A percentile compares a stretch with the other conserved stretches of the same genome.
These are phyloP conservation scores for Flaveria brownii DNA, from an alignment of 129 eudicot genomes.

Conservation along the genomic window DNA sequence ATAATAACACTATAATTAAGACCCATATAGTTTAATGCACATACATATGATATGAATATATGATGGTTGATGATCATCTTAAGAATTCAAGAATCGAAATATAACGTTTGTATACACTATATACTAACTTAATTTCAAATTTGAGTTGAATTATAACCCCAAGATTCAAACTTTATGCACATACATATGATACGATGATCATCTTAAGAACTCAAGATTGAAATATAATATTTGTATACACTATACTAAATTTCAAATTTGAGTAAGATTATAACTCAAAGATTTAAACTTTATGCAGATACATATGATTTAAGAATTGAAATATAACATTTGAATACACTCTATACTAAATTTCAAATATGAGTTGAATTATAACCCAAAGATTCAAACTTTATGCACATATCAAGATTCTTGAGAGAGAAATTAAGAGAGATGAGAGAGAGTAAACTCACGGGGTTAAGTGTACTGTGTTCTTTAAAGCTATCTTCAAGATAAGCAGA, in stretches of 20 bases:
- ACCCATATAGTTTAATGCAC: too few species aligned
- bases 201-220: neutral
- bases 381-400: slow-evolving; percentile 13
- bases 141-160: slow-evolving; percentile 19
- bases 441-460: slow-evolving; percentile 62
- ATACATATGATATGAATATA: too few species aligned
- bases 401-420: slow-evolving; percentile 23
- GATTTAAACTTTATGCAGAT: slow-evolving; percentile 8
- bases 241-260: neutral
- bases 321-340: neutral
- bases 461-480: slow-evolving; percentile 80
- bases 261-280: slow-evolving; percentile 23
- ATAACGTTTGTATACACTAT: neutral
- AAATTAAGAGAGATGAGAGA: neutral
- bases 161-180: slow-evolving; percentile 18
- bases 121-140: neutral
- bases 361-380: slow-evolving; percentile 23
- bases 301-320: neutral
- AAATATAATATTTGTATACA: neutral
- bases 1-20: too few species aligned
- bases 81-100: slow-evolving; percentile 5
- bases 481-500: slow-evolving; percentile 91
- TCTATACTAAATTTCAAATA: too few species aligned
- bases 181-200: neutral
- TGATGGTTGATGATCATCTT: neutral